Conservation (phyloP, 306 rosid genomes). For the Chamaecrista fasciculata region DNA sequence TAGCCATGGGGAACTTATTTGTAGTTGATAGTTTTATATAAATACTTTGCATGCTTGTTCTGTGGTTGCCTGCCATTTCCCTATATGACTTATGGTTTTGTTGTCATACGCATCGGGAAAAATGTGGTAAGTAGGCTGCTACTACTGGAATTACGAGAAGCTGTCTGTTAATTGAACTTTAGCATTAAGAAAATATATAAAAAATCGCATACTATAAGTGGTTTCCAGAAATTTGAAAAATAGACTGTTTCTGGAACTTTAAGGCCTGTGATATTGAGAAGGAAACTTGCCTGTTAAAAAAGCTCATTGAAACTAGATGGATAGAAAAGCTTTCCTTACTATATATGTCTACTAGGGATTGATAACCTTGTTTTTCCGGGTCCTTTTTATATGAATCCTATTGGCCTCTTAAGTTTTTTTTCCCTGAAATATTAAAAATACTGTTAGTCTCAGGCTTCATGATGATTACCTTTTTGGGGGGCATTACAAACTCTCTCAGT, state of each 20-base stretch:
- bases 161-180: constrained; percentile 8
- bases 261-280: neutral
- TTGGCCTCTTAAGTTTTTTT: neutral
- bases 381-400: no score
- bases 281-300: neutral
- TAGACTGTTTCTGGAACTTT: neutral
- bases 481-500: neutral
- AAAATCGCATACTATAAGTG: neutral
- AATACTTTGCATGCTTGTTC: constrained; percentile 16
- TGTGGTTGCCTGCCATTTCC: neutral
- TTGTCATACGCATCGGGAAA: constrained; percentile 9
- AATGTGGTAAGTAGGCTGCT: neutral
- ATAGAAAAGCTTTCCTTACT: neutral
- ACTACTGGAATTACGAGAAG: neutral
- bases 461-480: neutral
- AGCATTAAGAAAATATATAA: constrained; percentile 4
- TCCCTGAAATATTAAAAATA: neutral
- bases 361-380: neutral
- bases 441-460: neutral
- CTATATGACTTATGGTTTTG: neutral
- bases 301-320: neutral
- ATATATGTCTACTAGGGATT: neutral
- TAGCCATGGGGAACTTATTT: neutral
- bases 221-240: neutral
- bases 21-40: neutral